Conservation (phyloP, 192 early-diverging fungal genomes). For the Linderina pennispora region DNA sequence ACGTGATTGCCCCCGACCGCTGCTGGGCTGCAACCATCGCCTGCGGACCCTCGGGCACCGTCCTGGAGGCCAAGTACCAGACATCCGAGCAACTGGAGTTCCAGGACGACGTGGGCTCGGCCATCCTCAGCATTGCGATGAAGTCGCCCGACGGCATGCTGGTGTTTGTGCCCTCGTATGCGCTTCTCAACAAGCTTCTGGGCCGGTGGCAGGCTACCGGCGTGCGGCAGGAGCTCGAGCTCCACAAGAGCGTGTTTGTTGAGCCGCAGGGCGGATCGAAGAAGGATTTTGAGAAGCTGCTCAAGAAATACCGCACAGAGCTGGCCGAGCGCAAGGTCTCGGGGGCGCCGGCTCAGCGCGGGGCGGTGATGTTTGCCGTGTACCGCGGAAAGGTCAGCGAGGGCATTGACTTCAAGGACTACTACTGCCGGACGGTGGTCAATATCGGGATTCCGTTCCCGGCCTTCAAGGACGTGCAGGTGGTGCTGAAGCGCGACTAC, state of each 20-base stretch:
- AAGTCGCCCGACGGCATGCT: slow-evolving; percentile 41
- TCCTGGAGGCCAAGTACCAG: slow-evolving; percentile 43
- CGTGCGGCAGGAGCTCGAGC: slow-evolving; percentile 10
- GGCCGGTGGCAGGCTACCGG: slow-evolving; percentile 40
- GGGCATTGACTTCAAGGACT: slow-evolving; percentile 45
- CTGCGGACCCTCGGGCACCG: slow-evolving; percentile 32
- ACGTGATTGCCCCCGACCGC: slow-evolving; percentile 60
- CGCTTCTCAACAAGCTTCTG: slow-evolving; percentile 34
- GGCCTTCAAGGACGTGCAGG: slow-evolving; percentile 41
- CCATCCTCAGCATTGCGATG: slow-evolving; percentile 26
- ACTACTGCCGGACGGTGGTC: slow-evolving; percentile 44
- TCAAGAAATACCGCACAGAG: slow-evolving; percentile 18
- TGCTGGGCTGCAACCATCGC: slow-evolving; percentile 52
- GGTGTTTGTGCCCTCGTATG: slow-evolving; percentile 44
- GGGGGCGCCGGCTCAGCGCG: slow-evolving; percentile 3
- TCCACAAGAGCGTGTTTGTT: slow-evolving; percentile 26
- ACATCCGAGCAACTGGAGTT: slow-evolving; percentile 36
- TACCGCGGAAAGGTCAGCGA: slow-evolving; percentile 48
- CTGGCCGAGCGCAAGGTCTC: slow-evolving; percentile 15
- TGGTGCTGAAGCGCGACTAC: slow-evolving; percentile 48
- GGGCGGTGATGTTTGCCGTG: slow-evolving; percentile 47
- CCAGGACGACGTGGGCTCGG: slow-evolving; percentile 51
- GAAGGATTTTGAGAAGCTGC: slow-evolving; percentile 33
- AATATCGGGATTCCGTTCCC: slow-evolving; percentile 56
- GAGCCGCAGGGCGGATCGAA: slow-evolving; percentile 36